Evolutionary conservation across 2,329 filamentous ascomycete species (phyloP).

Genomic region (Trichoderma breve): DNA sequence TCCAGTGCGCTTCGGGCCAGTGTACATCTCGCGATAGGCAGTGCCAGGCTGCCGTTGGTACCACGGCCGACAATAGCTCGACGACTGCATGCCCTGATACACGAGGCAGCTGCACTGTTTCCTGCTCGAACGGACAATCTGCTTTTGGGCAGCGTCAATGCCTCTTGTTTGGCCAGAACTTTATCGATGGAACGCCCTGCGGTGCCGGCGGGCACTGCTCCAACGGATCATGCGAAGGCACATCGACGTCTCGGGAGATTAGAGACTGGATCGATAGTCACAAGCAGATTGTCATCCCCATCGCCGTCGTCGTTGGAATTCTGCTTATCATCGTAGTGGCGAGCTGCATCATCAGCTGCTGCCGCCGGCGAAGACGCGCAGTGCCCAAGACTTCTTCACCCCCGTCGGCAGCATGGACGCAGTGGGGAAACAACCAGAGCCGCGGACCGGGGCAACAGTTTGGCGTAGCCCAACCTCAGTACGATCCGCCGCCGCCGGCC

Average conservation of each 20-base stretch:
- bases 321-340: constrained; percentile 68
- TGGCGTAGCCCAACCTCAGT: background rate
- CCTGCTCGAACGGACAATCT: constrained; percentile 58
- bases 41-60: constrained; percentile 81
- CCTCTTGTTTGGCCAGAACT: constrained; percentile 81
- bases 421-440: constrained; percentile 1
- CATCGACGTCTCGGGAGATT: constrained; percentile 68
- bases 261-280: constrained; percentile 73
- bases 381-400: constrained; percentile 25
- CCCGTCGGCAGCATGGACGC: constrained; percentile 23
- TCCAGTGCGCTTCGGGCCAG: constrained; percentile 86
- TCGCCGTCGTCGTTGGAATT: constrained; percentile 68
- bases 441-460: background rate
- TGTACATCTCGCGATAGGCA: constrained; percentile 90
- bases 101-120: constrained; percentile 63
- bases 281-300: constrained; percentile 77
- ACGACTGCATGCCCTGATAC: constrained; percentile 68
- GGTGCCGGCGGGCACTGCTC: constrained; percentile 73
- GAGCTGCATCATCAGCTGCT: constrained; percentile 60
- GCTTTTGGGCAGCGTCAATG: constrained; percentile 47
- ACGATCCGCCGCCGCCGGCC: constrained; percentile 13
- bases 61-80: constrained; percentile 68
- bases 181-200: constrained; percentile 87
- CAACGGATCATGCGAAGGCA: constrained; percentile 75
- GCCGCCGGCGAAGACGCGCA: constrained; percentile 30